phyloP scores from a whole-genome alignment of 345 rosid genomes.

The Eucalyptus tenuipes region DNA sequence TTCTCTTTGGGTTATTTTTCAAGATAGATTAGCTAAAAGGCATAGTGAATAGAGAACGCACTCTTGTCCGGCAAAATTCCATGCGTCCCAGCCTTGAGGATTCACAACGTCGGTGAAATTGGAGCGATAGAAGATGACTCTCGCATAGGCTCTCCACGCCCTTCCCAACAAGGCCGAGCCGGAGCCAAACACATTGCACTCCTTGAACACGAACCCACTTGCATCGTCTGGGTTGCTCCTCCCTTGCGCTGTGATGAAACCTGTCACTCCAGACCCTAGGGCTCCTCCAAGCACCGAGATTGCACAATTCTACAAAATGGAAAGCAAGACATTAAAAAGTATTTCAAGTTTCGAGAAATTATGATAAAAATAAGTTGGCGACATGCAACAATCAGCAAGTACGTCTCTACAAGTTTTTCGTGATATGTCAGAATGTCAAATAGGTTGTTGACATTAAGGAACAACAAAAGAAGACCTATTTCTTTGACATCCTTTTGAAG shows the following conservation, averaged over 20 bases:
- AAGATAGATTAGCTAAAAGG: background rate
- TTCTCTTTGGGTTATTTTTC: background rate
- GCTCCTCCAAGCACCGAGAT: conserved; percentile 30
- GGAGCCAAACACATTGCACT: conserved; percentile 21
- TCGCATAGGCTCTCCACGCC: conserved; percentile 38
- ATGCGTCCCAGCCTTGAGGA: conserved; percentile 45
- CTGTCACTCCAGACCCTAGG: conserved; percentile 15
- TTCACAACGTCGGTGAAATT: conserved; percentile 12
- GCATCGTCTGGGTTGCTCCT: conserved; percentile 17
- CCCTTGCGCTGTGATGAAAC: conserved; percentile 52
- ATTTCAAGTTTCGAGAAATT: background rate
- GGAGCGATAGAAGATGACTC: conserved; percentile 36
- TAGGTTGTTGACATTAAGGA: background rate
- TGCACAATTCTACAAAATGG: conserved; percentile 21
- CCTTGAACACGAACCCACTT: conserved; percentile 52
- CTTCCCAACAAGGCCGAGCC: conserved; percentile 37
- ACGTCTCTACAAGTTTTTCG: background rate
- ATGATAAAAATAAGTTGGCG: too few species aligned
- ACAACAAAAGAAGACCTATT: background rate
- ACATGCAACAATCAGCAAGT: background rate
- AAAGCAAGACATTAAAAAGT: background rate
- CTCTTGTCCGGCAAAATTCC: conserved; percentile 25
- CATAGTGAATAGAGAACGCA: background rate
- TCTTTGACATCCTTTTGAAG: background rate
- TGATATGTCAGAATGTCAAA: background rate